A percentile compares a stretch with the other conserved stretches of the same genome.
Evolutionary conservation across 2,329 filamentous ascomycete genomes (phyloP).

Genomic region (Claviceps paspali): DNA sequence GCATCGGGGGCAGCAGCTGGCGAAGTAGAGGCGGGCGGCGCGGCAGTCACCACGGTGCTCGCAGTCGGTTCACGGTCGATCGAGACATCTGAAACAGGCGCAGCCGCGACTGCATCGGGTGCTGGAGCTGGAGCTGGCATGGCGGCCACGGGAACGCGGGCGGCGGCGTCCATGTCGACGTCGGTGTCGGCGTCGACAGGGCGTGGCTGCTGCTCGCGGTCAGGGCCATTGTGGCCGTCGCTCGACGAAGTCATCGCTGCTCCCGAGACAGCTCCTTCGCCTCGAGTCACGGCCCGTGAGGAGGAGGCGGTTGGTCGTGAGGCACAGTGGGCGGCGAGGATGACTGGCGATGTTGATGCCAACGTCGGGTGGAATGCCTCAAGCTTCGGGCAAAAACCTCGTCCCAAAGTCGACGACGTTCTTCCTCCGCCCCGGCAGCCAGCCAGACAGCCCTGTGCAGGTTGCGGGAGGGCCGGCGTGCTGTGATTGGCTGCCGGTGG

Average conservation of each 20-base stretch:
- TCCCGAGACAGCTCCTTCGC: slow-evolving; percentile 40
- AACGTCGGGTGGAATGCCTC: slow-evolving; percentile 1
- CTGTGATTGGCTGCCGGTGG: slow-evolving; percentile 9
- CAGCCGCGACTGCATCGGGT: slow-evolving; percentile 3
- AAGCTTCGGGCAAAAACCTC: slow-evolving; percentile 10
- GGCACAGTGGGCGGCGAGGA: slow-evolving; percentile 1
- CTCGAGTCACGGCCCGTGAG: slow-evolving; percentile 12
- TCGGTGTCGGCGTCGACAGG: too few relatives aligned
- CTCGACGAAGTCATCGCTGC: slow-evolving; percentile 48
- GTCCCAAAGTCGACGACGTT: too few relatives aligned
- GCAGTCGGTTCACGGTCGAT: not conserved
- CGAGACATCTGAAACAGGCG: not conserved
- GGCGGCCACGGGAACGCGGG: too few relatives aligned
- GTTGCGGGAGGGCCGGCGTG: slow-evolving; percentile 4
- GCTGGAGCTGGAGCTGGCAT: slow-evolving; percentile 3
- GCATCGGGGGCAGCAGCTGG: not conserved
- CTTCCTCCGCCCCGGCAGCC: too few relatives aligned
- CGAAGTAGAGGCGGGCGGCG: not conserved
- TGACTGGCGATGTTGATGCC: slow-evolving; percentile 1
- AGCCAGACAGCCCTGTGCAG: not conserved
- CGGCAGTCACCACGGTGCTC: not conserved
- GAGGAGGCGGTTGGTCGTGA: not conserved
- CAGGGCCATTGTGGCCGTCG: slow-evolving; percentile 21
- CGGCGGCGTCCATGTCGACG: too few relatives aligned
- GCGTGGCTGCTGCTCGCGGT: slow-evolving; percentile 1